Evolutionary conservation across 2,329 filamentous ascomycete species (phyloP).

Genomic region (Venturiaceae sp.): DNA sequence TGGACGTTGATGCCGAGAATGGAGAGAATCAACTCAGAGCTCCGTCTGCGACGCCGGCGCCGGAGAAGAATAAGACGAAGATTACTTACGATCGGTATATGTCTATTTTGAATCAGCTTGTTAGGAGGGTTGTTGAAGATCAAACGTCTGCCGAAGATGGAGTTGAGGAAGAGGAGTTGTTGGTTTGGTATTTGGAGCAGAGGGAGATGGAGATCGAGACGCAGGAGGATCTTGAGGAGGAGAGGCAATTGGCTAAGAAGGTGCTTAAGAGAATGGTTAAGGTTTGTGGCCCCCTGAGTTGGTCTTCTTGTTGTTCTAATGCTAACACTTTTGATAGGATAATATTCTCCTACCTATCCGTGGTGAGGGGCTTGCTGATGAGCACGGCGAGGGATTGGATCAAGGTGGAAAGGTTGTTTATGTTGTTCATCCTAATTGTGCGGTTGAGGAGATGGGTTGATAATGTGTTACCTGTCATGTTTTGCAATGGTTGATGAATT

Average conservation of each 20-base stretch:
- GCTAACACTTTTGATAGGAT: constrained; percentile 32
- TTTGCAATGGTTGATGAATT: no score
- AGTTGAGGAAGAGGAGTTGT: constrained; percentile 69
- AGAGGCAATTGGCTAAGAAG: constrained; percentile 66
- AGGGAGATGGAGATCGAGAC: constrained; percentile 72
- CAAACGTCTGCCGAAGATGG: constrained; percentile 67
- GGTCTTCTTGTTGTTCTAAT: neutral
- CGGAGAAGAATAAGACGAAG: constrained; percentile 57
- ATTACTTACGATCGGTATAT: constrained; percentile 96
- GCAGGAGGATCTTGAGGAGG: constrained; percentile 71
- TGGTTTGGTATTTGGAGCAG: constrained; percentile 88
- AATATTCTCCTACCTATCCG: constrained; percentile 52
- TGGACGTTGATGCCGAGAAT: constrained; percentile 25
- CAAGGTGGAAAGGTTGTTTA: constrained; percentile 56
- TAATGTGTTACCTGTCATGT: no score
- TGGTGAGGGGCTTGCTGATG: constrained; percentile 81
- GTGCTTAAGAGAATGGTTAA: constrained; percentile 95
- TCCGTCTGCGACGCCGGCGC: constrained; percentile 30
- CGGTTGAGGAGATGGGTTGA: constrained; percentile 51
- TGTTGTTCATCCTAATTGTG: constrained; percentile 89
- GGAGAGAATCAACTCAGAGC: constrained; percentile 23
- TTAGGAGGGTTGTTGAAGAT: constrained; percentile 74
- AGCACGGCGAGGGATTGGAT: constrained; percentile 49
- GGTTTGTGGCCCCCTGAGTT: constrained; percentile 43
- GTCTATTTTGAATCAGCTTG: constrained; percentile 76